These are phyloP conservation scores for Pisolithus microcarpus DNA, from an alignment of 768 basidiomycete genomes.

Conservation along the genomic window DNA sequence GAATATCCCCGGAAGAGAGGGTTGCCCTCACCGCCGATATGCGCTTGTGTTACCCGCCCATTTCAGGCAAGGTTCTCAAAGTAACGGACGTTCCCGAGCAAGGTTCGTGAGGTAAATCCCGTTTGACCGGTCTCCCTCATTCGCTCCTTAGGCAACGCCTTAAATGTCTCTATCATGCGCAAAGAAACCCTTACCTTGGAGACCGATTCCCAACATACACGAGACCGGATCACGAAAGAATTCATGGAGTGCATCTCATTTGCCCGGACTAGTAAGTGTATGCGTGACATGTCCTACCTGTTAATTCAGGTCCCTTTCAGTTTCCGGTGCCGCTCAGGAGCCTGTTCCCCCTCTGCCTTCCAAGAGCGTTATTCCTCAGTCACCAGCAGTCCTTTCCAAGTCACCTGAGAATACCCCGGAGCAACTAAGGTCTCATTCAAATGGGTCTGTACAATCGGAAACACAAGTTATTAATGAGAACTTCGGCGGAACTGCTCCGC, in stretches of 20 bases:
- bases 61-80: slow-evolving; percentile 88
- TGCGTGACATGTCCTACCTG: background rate
- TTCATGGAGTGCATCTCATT: slow-evolving; percentile 83
- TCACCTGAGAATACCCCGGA: background rate
- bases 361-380: slow-evolving; percentile 29
- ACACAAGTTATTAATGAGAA: background rate
- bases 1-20: slow-evolving; percentile 64
- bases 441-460: slow-evolving; percentile 11
- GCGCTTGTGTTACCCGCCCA: slow-evolving; percentile 90
- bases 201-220: slow-evolving; percentile 45
- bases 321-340: slow-evolving; percentile 52
- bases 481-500: background rate
- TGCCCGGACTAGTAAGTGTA: slow-evolving; percentile 60
- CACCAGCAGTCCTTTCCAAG: slow-evolving; percentile 6
- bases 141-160: slow-evolving; percentile 49
- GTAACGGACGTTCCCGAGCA: slow-evolving; percentile 55
- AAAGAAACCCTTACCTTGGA: slow-evolving; percentile 78
- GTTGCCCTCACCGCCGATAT: slow-evolving; percentile 61
- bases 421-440: slow-evolving; percentile 17
- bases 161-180: slow-evolving; percentile 78
- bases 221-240: slow-evolving; percentile 60
- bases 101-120: slow-evolving; percentile 37
- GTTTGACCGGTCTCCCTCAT: slow-evolving; percentile 9
- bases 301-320: slow-evolving; percentile 25
- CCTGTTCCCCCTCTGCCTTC: slow-evolving; percentile 64